A percentile compares a stretch with the other conserved stretches of the same genome.
Conservation (phyloP, 2,329 filamentous ascomycete species). For the Passalora sequoiae region DNA sequence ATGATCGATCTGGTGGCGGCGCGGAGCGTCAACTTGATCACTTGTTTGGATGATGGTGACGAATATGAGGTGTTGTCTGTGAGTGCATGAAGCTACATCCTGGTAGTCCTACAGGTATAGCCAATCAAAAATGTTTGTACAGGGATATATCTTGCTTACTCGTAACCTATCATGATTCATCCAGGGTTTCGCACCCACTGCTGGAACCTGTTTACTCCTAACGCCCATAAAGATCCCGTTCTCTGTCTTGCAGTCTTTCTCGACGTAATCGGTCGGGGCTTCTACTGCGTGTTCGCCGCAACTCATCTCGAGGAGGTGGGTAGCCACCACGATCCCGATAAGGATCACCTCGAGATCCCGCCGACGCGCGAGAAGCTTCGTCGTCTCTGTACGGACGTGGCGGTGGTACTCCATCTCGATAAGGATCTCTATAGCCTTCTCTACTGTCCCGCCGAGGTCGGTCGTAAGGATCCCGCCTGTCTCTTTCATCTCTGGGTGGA, state of each 20-base stretch:
- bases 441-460: conserved; percentile 21
- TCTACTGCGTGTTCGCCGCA: conserved; percentile 30
- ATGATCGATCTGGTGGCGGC: no score
- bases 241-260: conserved; percentile 34
- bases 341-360: conserved; percentile 16
- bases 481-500: conserved; percentile 14
- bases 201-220: conserved; percentile 5
- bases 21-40: no score
- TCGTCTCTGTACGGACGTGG: conserved; percentile 22
- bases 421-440: conserved; percentile 15
- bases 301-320: conserved; percentile 22
- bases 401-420: conserved; percentile 25
- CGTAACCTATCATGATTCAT: conserved; percentile 1
- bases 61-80: no score
- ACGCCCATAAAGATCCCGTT: conserved; percentile 34
- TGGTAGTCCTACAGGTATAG: no score
- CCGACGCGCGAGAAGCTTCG: conserved; percentile 11
- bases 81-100: no score
- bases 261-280: conserved; percentile 27
- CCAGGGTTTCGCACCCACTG: neutral
- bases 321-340: conserved; percentile 22
- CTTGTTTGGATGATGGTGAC: no score
- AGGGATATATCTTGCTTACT: neutral
- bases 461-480: conserved; percentile 20
- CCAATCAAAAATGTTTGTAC: neutral